A percentile compares a stretch with the other conserved stretches of the same genome.
Conservation (phyloP, 2,329 filamentous ascomycete genomes). For the Aspergillus sp. region DNA sequence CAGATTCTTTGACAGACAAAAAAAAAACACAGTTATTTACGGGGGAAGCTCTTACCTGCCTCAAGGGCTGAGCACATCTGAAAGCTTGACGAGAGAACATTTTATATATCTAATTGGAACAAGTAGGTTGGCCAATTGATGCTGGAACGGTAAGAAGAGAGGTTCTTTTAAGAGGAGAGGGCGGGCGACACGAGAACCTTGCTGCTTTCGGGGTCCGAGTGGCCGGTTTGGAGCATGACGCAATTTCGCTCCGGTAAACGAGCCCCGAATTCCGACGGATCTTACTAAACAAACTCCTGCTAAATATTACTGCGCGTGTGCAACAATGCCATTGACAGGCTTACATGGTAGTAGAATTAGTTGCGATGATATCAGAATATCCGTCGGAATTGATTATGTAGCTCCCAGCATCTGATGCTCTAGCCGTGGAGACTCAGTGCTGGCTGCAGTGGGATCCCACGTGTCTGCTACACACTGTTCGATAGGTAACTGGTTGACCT, state of each 20-base stretch:
- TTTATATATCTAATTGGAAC: conserved; percentile 24
- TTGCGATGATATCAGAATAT: too few relatives aligned
- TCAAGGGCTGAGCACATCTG: conserved; percentile 61
- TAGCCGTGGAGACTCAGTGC: too few relatives aligned
- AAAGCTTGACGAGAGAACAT: conserved; percentile 67
- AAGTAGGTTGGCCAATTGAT: conserved; percentile 11
- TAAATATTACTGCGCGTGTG: too few relatives aligned
- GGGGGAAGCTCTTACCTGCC: conserved; percentile 50
- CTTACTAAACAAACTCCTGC: neutral
- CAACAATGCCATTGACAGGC: neutral
- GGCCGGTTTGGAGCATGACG: conserved; percentile 19
- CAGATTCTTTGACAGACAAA: neutral
- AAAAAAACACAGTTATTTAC: neutral
- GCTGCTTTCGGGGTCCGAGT: conserved; percentile 2
- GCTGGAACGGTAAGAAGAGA: conserved; percentile 11
- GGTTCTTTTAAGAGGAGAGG: neutral
- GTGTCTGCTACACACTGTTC: too few relatives aligned
- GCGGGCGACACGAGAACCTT: neutral
- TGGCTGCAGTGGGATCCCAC: too few relatives aligned
- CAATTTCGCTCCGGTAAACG: conserved; percentile 12
- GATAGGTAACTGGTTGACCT: too few relatives aligned
- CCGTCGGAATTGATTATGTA: too few relatives aligned
- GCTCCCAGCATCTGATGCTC: too few relatives aligned
- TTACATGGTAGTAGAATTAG: too few relatives aligned
- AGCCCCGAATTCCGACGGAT: neutral